A percentile compares a stretch with the other conserved stretches of the same genome.
These are phyloP conservation scores for Boletellus sp. DNA, from an alignment of 768 basidiomycete species.

Conservation along the genomic window DNA sequence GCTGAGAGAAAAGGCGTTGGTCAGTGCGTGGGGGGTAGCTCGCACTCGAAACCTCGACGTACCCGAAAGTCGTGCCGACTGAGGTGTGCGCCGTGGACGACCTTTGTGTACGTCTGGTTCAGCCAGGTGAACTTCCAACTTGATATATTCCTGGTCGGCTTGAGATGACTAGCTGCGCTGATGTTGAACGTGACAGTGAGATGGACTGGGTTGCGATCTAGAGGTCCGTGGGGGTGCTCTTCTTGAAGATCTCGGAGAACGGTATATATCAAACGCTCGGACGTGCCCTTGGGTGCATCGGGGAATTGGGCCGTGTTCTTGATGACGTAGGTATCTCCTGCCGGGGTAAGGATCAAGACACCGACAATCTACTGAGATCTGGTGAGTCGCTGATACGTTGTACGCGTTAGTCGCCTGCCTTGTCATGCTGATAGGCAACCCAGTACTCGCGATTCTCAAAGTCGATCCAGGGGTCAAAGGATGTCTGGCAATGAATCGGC, in stretches of 20 bases:
- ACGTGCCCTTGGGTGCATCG: conserved; percentile 49
- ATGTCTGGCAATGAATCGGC: conserved; percentile 31
- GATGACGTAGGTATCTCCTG: conserved; percentile 47
- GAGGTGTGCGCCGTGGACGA: conserved; percentile 38
- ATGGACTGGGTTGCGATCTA: not conserved
- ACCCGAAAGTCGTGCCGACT: conserved; percentile 46
- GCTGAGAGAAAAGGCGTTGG: conserved; percentile 21
- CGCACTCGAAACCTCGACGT: conserved; percentile 7
- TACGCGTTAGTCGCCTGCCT: not conserved
- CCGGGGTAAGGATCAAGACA: conserved; percentile 49
- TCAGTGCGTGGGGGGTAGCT: not conserved
- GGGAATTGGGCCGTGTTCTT: conserved; percentile 57
- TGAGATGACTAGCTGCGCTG: conserved; percentile 40
- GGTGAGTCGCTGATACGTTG: not conserved
- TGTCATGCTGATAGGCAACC: conserved; percentile 39
- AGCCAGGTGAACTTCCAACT: conserved; percentile 47
- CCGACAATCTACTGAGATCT: conserved; percentile 36
- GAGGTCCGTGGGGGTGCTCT: conserved; percentile 18
- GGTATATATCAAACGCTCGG: conserved; percentile 48
- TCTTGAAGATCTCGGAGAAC: conserved; percentile 42
- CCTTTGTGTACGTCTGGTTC: conserved; percentile 40
- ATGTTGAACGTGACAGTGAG: conserved; percentile 47
- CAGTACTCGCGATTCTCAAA: conserved; percentile 55
- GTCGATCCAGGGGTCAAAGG: conserved; percentile 54
- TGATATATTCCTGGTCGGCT: conserved; percentile 41